Percentiles rank a stretch among this genome's conserved stretches.
These are phyloP conservation scores for Larix kaempferi DNA, from an alignment of 75 land plant species.

Conservation along the genomic window DNA sequence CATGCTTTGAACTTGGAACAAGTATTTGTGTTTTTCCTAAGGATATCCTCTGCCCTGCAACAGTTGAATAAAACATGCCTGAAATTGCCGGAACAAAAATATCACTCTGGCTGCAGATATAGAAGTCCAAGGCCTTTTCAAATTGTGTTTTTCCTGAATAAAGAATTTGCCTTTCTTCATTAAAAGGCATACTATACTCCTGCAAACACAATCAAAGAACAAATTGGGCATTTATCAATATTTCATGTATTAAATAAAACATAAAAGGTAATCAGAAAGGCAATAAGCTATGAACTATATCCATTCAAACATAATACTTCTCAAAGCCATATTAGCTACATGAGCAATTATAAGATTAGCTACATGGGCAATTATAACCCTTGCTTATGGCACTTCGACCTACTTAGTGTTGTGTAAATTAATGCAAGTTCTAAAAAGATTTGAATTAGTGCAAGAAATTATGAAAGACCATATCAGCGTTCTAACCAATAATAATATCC, in stretches of 20 bases:
- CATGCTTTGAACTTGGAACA: constrained; percentile 16
- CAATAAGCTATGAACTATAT: neutral
- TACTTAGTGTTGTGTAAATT: neutral
- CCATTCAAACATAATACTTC: neutral
- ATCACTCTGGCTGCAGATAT: constrained; percentile 30
- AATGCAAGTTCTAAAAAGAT: neutral
- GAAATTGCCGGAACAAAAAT: constrained; percentile 32
- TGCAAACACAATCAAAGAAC: constrained; percentile 9
- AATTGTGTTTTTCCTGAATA: constrained; percentile 38
- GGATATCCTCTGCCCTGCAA: constrained; percentile 26
- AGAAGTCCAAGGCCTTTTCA: constrained; percentile 37
- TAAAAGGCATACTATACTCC: constrained; percentile 51
- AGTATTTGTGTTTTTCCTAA: constrained; percentile 30
- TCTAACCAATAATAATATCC: neutral
- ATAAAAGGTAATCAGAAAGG: neutral
- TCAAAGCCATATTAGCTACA: neutral
- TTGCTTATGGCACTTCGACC: too few species aligned
- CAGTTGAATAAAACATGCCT: constrained; percentile 17
- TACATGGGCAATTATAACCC: too few species aligned
- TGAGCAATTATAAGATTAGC: neutral
- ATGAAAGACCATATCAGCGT: neutral
- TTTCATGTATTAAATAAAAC: too few species aligned
- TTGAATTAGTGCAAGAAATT: neutral
- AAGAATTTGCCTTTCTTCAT: constrained; percentile 36
- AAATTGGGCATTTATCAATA: neutral